These are phyloP conservation scores for Trypanosoma melophagium DNA, from an alignment of 208 protist species.

Conservation along the genomic window DNA sequence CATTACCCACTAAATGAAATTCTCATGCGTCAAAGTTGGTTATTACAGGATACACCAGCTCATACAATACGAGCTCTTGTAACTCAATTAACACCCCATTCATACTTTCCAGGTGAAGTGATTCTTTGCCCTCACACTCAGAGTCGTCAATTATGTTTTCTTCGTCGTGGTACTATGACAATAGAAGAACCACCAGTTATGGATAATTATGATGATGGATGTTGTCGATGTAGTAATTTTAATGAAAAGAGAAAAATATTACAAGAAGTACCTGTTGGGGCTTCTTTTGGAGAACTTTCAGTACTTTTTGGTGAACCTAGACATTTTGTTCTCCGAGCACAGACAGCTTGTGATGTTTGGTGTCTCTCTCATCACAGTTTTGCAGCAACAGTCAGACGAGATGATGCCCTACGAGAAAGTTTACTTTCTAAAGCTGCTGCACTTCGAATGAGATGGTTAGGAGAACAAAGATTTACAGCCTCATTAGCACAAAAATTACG, in stretches of 20 bases:
- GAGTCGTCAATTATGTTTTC: conserved; percentile 73
- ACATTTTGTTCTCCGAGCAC: conserved; percentile 59
- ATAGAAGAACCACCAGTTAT: conserved; percentile 49
- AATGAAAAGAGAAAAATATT: conserved; percentile 15
- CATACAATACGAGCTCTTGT: conserved; percentile 72
- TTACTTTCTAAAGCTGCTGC: conserved; percentile 77
- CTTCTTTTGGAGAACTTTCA: conserved; percentile 84
- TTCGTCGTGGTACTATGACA: conserved; percentile 62
- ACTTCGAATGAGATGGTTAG: conserved; percentile 80
- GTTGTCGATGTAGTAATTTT: conserved; percentile 2
- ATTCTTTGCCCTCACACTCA: conserved; percentile 66
- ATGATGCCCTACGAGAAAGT: conserved; percentile 57
- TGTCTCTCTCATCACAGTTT: conserved; percentile 70
- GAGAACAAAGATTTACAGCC: conserved; percentile 74
- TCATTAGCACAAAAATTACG: conserved; percentile 68
- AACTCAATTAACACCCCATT: conserved; percentile 59
- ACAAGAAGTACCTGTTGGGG: conserved; percentile 36
- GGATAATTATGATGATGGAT: not conserved
- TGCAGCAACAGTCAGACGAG: conserved; percentile 54
- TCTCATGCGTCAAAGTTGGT: conserved; percentile 86
- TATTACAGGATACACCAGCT: conserved; percentile 80
- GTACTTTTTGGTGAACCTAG: conserved; percentile 84
- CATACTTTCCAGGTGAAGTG: conserved; percentile 74
- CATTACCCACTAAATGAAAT: conserved; percentile 78
- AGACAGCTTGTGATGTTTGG: conserved; percentile 81